Percentiles rank a stretch among this genome's conserved stretches.
Conservation (phyloP, 2,329 filamentous ascomycete genomes). For the Calonectria ilicicola region DNA sequence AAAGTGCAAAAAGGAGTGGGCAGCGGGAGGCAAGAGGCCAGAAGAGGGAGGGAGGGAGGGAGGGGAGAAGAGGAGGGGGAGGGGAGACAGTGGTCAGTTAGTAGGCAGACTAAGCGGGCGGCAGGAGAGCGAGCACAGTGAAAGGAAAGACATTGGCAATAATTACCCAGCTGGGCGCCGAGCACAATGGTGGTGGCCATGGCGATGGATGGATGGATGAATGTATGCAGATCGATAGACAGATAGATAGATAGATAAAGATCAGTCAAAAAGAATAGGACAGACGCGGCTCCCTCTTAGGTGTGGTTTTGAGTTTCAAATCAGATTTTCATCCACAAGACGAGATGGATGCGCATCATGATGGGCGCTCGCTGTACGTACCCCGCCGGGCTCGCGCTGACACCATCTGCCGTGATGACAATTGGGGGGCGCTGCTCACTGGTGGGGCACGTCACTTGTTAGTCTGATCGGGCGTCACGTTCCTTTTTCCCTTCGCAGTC, state of each 20-base stretch:
- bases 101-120: too few relatives aligned
- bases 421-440: neutral
- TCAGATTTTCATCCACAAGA: too few relatives aligned
- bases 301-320: too few relatives aligned
- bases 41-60: neutral
- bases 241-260: neutral
- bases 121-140: too few relatives aligned
- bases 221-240: neutral
- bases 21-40: neutral
- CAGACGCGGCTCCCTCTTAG: too few relatives aligned
- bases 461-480: neutral
- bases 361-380: neutral
- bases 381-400: conserved; percentile 1
- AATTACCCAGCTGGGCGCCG: conserved; percentile 1
- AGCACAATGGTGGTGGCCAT: conserved; percentile 1
- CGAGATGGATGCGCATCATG: neutral
- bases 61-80: neutral
- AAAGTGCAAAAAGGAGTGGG: neutral
- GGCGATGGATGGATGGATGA: neutral
- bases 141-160: too few relatives aligned
- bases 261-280: neutral
- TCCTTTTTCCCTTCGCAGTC: neutral
- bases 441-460: conserved; percentile 4
- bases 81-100: too few relatives aligned
- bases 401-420: neutral